Percentiles rank a stretch among this genome's conserved stretches.
These are phyloP conservation scores for Corymbia maculata DNA, from an alignment of 345 rosid genomes.

Conservation along the genomic window DNA sequence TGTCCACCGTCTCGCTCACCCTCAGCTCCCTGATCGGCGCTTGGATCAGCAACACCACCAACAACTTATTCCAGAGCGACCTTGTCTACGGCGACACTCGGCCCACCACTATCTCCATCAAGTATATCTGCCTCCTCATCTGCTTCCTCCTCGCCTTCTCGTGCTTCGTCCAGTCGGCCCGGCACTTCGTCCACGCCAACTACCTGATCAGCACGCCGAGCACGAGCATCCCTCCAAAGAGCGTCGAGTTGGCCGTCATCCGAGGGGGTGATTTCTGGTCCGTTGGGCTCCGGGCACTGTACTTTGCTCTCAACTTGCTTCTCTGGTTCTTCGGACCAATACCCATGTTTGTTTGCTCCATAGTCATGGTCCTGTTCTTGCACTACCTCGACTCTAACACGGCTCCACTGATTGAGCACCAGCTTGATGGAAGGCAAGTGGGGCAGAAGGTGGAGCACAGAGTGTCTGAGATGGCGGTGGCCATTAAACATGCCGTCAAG, in stretches of 20 bases:
- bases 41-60: conserved; percentile 57
- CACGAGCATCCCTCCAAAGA: not conserved
- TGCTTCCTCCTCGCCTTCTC: conserved; percentile 70
- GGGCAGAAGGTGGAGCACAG: conserved; percentile 1
- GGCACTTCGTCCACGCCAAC: conserved; percentile 58
- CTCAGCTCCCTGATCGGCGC: conserved; percentile 79
- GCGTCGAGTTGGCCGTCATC: conserved; percentile 33
- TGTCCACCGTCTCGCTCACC: conserved; percentile 53
- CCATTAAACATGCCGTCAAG: not conserved
- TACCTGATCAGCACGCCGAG: conserved; percentile 61
- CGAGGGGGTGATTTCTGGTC: conserved; percentile 85
- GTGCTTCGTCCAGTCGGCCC: conserved; percentile 61
- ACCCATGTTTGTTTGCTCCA: conserved; percentile 60
- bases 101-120: conserved; percentile 48
- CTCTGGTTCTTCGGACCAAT: conserved; percentile 88
- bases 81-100: conserved; percentile 73
- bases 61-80: conserved; percentile 31
- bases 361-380: conserved; percentile 43
- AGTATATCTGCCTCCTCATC: conserved; percentile 51
- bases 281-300: conserved; percentile 66
- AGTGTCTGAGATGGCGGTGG: not conserved
- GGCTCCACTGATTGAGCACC: conserved; percentile 31
- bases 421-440: conserved; percentile 5
- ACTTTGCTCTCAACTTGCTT: conserved; percentile 55
- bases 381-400: conserved; percentile 46